Base-by-base conservation (phyloP, 2,329 filamentous ascomycete genomes). In the Fusarium haematococcum region DNA sequence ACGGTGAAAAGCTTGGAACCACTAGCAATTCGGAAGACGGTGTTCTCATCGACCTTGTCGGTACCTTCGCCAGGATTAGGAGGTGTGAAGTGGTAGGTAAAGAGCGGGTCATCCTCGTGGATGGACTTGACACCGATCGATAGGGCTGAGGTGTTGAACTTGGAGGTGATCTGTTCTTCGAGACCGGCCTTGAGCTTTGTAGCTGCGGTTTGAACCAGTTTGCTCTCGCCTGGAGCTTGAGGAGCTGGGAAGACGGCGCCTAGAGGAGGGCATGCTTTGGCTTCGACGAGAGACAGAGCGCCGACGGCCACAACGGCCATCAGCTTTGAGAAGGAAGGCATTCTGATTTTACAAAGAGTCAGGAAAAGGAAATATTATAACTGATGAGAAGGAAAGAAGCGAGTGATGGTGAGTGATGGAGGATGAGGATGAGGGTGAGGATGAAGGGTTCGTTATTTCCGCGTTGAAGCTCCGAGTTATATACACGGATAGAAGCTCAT, bases 21-120 rank as follows among this genome's bases (percentile, higher is more conserved):
- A 63, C 81, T 83, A 0, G 80, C 83, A 7, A 84, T 79, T 2
- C 81, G 75, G 41, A 80, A 83, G 16, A 83, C 71, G 5, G 83
- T 84, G 23, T 83, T 65, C 23, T 78, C 67, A 16, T 82, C 76
- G 27, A 84, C 67, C 20, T 75, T 35, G 2, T 71, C 65, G 0
- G 76, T 69, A 0, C 81, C 81, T 16, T 76, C 67, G 0, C 78
- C 80, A 1, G 77, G 66, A 0, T 74, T 75, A 0, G 80, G 73
- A 0, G 85, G 84, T 0, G 86, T 87, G 69, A 83, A 81, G 73
- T 85, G 81, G 58, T 83, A 80, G 33, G 85, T 81, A 56, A 87
- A 78, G 13, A 87, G 70, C 1, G 80, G 77, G 0, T 69, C 68
- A 43, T 78, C 74, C 64, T 86, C 84, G 48, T 86, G 81, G 56